Evolutionary conservation across 2,329 filamentous ascomycete genomes (phyloP), one percentile per base, ranked within the genome.

Genomic region (Claviceps arundinis): DNA sequence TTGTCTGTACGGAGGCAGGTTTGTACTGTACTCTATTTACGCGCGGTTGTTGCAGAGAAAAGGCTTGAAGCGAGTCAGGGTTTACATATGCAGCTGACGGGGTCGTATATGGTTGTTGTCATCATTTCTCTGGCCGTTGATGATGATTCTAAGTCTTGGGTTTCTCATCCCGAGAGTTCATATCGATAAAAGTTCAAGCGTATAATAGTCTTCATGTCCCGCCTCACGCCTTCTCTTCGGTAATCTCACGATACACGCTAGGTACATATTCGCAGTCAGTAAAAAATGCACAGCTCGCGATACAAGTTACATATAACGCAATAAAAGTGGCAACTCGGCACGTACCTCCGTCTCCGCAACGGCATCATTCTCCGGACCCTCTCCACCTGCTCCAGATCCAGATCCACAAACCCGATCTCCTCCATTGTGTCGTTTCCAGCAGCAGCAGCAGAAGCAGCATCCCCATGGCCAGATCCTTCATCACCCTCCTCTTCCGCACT

Each of bases 341-440:
- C 76, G 73, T 55, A 78, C 76, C 65, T 73, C 57, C 77, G 67
- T 57, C 76, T 64, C 46, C 68, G 66, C 50, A 80, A 61, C 46
- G 77, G 77, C 73, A 80, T 76, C 64, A 70, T 69, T 52, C 63
- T 65, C 60, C 78, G 67, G 5, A 81, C 69, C 54, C 66, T 68
- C 56, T 69, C 70, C 67, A 74, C 64, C 53, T 73, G 59, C 2
- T 59, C 71, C 34, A 75, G 55, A 55, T 81, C 75, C 46, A 82
- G 70, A 44, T 80, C 74, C 0, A 78, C 76, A 26, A 80, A 69
- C 8, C 75, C 78, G 54, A 82, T 65, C 57, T 76, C 69, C 16
- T 72, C 67, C 2, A 65, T 61, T 9, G 66, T 65, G 2, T 65
- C 66, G n/a, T 43, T 43, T 22, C 24, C 42, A 22, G 42, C 42